A percentile compares a stretch with the other conserved stretches of the same genome.
phyloP scores from a whole-genome alignment of 192 early-diverging fungal genomes.

The Irineochytrium annulatum region DNA sequence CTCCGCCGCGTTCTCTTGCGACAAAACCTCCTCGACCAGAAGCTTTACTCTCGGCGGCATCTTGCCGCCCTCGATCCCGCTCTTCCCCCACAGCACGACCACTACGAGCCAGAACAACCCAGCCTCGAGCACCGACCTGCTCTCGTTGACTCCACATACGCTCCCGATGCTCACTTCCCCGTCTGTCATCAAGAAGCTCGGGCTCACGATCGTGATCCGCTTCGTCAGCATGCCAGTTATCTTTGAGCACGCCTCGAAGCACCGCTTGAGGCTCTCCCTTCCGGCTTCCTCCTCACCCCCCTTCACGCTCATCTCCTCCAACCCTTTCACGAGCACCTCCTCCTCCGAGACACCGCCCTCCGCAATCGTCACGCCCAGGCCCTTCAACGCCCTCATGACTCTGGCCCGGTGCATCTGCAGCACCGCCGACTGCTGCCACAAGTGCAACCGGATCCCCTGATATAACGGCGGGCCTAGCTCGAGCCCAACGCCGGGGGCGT shows the following conservation, averaged over 20 bases:
- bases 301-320: no score
- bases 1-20: background rate
- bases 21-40: background rate
- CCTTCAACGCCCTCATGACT: no score
- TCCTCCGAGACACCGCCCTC: no score
- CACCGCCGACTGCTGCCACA: background rate
- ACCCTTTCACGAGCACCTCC: no score
- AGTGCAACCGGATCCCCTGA: background rate
- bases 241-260: background rate
- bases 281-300: no score
- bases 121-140: background rate
- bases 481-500: background rate
- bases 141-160: conserved; percentile 1
- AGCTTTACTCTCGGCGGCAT: background rate
- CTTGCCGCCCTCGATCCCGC: background rate
- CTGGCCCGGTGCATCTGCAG: background rate
- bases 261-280: background rate
- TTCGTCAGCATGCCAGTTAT: background rate
- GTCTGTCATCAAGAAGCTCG: background rate
- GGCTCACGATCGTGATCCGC: background rate
- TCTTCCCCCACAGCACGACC: background rate
- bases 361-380: no score
- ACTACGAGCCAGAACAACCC: background rate
- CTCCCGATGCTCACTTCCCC: background rate
- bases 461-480: background rate